phyloP scores from a whole-genome alignment of 768 basidiomycete genomes.

The Lentinula raphanica region DNA sequence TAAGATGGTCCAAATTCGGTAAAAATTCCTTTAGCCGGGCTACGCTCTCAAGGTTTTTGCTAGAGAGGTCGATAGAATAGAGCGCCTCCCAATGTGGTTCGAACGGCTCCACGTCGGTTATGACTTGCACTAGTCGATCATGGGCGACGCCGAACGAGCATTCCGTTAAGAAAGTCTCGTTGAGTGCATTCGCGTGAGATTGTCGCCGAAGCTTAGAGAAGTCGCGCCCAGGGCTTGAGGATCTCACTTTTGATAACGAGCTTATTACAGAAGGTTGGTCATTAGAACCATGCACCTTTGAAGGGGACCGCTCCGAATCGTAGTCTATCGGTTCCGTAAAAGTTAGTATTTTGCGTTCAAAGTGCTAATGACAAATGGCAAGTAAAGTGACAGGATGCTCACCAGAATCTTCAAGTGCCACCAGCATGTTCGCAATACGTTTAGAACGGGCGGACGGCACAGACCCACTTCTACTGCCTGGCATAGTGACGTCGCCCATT shows the following conservation, averaged over 20 bases:
- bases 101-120: conserved; percentile 93
- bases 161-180: conserved; percentile 77
- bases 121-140: conserved; percentile 83
- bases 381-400: conserved; percentile 18
- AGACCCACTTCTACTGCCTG: conserved; percentile 23
- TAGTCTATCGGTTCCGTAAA: conserved; percentile 2
- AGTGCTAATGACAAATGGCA: conserved; percentile 9
- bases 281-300: conserved; percentile 45
- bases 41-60: conserved; percentile 72
- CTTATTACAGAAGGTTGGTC: conserved; percentile 34
- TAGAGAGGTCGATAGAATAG: conserved; percentile 64
- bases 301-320: conserved; percentile 49
- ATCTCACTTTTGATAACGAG: conserved; percentile 31
- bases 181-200: conserved; percentile 16
- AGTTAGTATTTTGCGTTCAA: conserved; percentile 5
- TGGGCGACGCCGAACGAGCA: conserved; percentile 96
- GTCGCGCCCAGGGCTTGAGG: conserved; percentile 22
- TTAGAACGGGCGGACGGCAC: conserved; percentile 67
- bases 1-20: conserved; percentile 69
- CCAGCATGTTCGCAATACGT: conserved; percentile 77
- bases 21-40: conserved; percentile 85
- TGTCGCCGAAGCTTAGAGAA: conserved; percentile 37
- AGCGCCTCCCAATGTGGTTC: conserved; percentile 93
- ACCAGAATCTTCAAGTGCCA: conserved; percentile 68
- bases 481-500: conserved; percentile 26